These are phyloP conservation scores for Amanita rubescens DNA, from an alignment of 768 basidiomycete genomes.

Conservation along the genomic window DNA sequence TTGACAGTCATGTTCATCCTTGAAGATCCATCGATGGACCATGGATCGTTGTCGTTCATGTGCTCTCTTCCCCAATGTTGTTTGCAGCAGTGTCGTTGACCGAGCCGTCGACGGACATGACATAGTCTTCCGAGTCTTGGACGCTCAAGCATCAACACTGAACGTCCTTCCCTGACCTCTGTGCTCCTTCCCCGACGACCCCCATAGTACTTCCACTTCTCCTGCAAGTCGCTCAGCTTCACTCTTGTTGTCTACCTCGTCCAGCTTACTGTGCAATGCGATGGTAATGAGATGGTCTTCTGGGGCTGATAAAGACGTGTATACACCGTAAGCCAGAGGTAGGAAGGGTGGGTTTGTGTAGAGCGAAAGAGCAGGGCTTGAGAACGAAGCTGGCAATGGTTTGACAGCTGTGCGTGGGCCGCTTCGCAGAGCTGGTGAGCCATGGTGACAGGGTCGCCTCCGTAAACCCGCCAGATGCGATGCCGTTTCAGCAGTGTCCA, in stretches of 20 bases:
- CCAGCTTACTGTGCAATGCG: conserved; percentile 49
- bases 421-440: no score
- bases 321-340: no score
- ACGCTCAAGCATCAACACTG: conserved; percentile 3
- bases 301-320: no score
- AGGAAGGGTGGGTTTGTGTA: no score
- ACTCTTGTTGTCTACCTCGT: conserved; percentile 55
- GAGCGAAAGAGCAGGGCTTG: no score
- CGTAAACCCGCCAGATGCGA: no score
- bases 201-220: conserved; percentile 82
- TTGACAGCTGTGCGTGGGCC: no score
- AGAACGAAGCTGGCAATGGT: no score
- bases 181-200: conserved; percentile 86
- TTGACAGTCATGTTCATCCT: conserved; percentile 12
- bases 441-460: no score
- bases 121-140: conserved; percentile 22
- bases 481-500: no score
- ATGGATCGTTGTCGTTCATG: conserved; percentile 29
- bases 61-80: conserved; percentile 15
- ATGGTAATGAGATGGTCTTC: no score
- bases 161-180: conserved; percentile 31
- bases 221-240: conserved; percentile 79
- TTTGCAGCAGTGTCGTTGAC: conserved; percentile 17
- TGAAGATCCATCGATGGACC: conserved; percentile 25
- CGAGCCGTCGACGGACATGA: conserved; percentile 29